Evolutionary conservation across 345 rosid species (phyloP), one percentile per base, ranked within the genome.

Genomic region (Microcos paniculata): DNA sequence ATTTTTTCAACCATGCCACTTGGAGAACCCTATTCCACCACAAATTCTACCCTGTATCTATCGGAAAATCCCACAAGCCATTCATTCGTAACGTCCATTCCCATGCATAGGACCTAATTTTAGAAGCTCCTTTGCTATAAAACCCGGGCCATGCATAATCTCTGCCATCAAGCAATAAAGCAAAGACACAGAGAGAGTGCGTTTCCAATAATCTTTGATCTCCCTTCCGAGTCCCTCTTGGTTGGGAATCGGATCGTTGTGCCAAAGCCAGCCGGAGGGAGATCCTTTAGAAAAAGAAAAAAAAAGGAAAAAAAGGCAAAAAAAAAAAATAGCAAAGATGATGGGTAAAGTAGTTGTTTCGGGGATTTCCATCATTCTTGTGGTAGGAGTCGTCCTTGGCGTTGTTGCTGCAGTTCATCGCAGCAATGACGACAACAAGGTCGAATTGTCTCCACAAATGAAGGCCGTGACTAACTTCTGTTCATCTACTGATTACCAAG

Each of bases 391-490:
- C 3, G 83, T 76, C 63, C 49, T 87, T 0, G 87, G 88, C 4
- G 73, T 85, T 40, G 82, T 85, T 21, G 76, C 84, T 6, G 76
- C 70, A 0, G 80, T 72, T 45, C 62, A 77, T 58, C 55, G 67
- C 16, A 67, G 67, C 14, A 67, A 24, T 2, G 59, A 24, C 19
- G 12, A 9, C 16, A 24, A 35, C 1, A 46, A 52, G 1, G 19
- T n/a, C 14, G 80, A 73, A 9, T 4, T 88, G 28, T 80, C 82
- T 1, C 45, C 84, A 0, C 78, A 82, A 66, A 80, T 52, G 76
- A 90, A 82, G 80, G 86, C 86, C 0, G 88, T 84, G 33, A 49
- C 81, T 4, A 24, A 76, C 21, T 76, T 90, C 49, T 90, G 97
- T 62, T 70, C 77, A 18, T 40, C 84, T 11, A 85, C 92, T 3